phyloP scores from a whole-genome alignment of 331 rosid genomes.

The Acacia concinna region DNA sequence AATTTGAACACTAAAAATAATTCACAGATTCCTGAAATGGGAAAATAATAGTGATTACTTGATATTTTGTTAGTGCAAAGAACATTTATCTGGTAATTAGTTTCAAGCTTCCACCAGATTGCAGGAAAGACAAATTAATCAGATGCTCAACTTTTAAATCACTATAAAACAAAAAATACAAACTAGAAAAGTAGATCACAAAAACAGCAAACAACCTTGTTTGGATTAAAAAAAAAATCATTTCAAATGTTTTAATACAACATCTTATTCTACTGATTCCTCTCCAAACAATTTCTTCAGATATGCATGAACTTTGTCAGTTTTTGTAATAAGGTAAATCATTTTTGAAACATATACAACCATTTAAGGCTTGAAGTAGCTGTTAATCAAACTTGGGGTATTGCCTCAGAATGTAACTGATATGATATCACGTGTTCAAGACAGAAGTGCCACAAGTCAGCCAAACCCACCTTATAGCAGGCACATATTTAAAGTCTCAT shows the following conservation, averaged over 20 bases:
- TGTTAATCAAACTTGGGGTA: background rate
- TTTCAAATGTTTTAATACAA: background rate
- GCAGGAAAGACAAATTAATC: conserved; percentile 10
- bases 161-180: background rate
- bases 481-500: background rate
- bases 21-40: conserved; percentile 13
- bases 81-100: background rate
- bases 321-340: background rate
- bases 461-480: background rate
- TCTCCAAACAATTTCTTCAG: background rate
- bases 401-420: background rate
- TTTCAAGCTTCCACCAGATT: background rate
- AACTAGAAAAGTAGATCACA: background rate
- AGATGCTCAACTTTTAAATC: background rate
- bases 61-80: background rate
- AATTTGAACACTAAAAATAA: background rate
- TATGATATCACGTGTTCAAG: background rate
- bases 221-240: background rate
- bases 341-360: background rate
- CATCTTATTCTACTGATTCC: background rate
- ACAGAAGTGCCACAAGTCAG: background rate
- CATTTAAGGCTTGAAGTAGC: background rate
- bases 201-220: background rate
- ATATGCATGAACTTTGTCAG: background rate
- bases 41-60: conserved; percentile 22